Percentiles rank a stretch among this genome's conserved stretches.
phyloP scores from a whole-genome alignment of 495 filamentous ascomycete genomes.

The Venustampulla echinocandica region DNA sequence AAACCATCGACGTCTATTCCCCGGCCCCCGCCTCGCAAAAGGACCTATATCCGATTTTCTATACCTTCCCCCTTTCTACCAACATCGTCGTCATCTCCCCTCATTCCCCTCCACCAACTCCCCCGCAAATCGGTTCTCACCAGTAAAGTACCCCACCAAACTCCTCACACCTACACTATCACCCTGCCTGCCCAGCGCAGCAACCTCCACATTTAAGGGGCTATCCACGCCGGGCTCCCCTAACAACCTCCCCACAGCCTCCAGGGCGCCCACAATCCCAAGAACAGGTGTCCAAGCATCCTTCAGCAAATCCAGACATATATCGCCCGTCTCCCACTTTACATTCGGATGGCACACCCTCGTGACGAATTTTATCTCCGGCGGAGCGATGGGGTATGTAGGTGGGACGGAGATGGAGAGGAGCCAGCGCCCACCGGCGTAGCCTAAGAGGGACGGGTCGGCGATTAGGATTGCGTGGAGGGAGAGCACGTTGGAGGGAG shows the following conservation, averaged over 20 bases:
- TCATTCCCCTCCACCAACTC: conserved; percentile 4
- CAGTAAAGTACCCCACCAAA: conserved; percentile 73
- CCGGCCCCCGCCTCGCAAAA: too few species aligned
- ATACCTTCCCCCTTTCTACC: background rate
- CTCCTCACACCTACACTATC: conserved; percentile 70
- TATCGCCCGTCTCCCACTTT: conserved; percentile 72
- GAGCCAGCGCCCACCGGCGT: conserved; percentile 83
- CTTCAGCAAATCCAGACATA: conserved; percentile 80
- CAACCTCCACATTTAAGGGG: conserved; percentile 86
- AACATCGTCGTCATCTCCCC: background rate
- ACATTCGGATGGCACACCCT: conserved; percentile 84
- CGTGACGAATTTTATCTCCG: conserved; percentile 68
- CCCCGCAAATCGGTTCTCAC: conserved; percentile 43
- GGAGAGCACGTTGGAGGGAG: conserved; percentile 59
- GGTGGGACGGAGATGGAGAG: conserved; percentile 68
- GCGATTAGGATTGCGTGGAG: conserved; percentile 74
- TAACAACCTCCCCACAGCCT: conserved; percentile 62
- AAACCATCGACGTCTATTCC: background rate
- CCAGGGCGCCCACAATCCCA: conserved; percentile 67
- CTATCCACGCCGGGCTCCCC: conserved; percentile 68
- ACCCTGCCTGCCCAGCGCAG: conserved; percentile 62
- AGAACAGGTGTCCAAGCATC: conserved; percentile 79
- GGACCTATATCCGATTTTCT: background rate
- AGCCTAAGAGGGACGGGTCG: conserved; percentile 43
- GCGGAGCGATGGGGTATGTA: conserved; percentile 71